Percentiles rank a stretch among this genome's conserved stretches.
Evolutionary conservation across 108 stramenopile species (phyloP).

Genomic region (Fistulifera solaris): DNA sequence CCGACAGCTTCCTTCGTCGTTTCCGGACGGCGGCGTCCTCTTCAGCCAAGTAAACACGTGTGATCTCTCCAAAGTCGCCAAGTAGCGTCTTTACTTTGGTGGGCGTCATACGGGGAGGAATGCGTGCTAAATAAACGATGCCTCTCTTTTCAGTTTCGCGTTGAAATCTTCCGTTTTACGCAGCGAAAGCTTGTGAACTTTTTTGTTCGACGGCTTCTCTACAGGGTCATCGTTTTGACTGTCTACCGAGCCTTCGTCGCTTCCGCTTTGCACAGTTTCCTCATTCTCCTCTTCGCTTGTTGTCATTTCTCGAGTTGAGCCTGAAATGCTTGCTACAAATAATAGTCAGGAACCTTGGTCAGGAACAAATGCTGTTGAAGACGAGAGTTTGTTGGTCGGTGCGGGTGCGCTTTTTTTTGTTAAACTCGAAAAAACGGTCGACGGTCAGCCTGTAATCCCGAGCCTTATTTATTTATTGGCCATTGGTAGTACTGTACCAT

Average conservation of each 20-base stretch:
- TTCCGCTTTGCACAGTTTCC: background rate
- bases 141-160: slow-evolving; percentile 65
- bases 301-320: no score
- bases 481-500: no score
- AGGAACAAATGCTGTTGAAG: no score
- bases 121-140: slow-evolving; percentile 88
- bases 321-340: no score
- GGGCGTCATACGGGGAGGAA: slow-evolving; percentile 94
- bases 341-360: no score
- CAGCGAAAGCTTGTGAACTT: slow-evolving; percentile 11
- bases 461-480: no score
- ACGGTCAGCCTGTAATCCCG: no score
- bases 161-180: slow-evolving; percentile 69
- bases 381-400: no score
- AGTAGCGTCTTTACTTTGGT: slow-evolving; percentile 89
- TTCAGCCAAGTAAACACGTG: slow-evolving; percentile 88
- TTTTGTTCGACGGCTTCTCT: background rate
- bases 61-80: slow-evolving; percentile 80
- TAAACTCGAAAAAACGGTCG: no score
- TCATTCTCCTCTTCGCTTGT: background rate
- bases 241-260: background rate
- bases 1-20: slow-evolving; percentile 57
- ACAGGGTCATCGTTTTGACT: background rate
- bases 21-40: slow-evolving; percentile 81
- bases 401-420: no score